Evolutionary conservation across 2,329 filamentous ascomycete genomes (phyloP), one percentile per base, ranked within the genome.

Genomic region (Corynespora cassiicola): DNA sequence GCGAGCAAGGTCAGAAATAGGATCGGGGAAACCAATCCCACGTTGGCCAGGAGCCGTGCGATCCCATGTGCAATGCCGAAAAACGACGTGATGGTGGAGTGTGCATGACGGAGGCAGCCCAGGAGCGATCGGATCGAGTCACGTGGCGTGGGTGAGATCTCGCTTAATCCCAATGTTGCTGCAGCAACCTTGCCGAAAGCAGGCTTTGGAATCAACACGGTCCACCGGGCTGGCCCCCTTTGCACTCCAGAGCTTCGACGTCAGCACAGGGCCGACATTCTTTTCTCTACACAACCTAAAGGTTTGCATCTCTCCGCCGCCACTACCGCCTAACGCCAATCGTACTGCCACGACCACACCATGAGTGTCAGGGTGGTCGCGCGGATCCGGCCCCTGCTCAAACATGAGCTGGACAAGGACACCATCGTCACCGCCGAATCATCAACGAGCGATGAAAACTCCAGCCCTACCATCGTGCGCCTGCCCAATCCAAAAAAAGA

Each of bases 401-500:
- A 88, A 56, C 84, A 86, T 50, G 94, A 97, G 75, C 77, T 86
- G 42, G 88, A 94, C 63, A 87, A 87, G 69, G 92, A 97, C 73
- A 80, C 88, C 45, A 96, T 97, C 55, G 86, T 97, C 52, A 81
- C 78, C 46, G 79, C 76, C 40, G 80, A 70, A 36, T 53, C 85
- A 11, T 42, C 52, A 8, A 45, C 63, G 17, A 58, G 63, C 15
- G 59, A 57, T 38, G 67, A 68, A 7, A 57, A 62, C 11, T 59
- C 57, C 52, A 79, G 77, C 50, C 77, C 83, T 14, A 82, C 80
- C 17, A 73, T 95, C 19, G 84, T 97, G 61, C 86, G 87, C 66
- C 95, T 97, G 58, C 92, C 92, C 3, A 96, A 90, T 63, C 91
- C 92, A 0, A 96, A 94, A 75, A 96, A 96, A 61, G 88, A 89